phyloP scores from a whole-genome alignment of 169 alveolate genomes.

The Condylostoma magnum region DNA sequence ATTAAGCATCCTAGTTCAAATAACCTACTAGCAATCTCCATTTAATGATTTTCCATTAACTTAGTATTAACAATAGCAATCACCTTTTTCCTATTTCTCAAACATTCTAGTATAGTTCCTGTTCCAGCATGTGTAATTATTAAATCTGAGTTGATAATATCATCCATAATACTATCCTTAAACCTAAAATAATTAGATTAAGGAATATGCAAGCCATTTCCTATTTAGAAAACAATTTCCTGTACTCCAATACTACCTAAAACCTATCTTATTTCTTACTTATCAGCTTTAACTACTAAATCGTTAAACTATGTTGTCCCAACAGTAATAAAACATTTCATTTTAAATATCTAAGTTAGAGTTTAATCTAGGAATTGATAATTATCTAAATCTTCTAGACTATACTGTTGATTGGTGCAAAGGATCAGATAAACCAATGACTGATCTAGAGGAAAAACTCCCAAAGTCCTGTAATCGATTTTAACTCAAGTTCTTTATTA shows the following conservation, averaged over 20 bases:
- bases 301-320: slow-evolving; percentile 75
- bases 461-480: no score
- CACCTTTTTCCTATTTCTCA: slow-evolving; percentile 67
- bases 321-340: slow-evolving; percentile 62
- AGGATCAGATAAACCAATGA: no score
- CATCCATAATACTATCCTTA: slow-evolving; percentile 48
- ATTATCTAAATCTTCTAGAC: no score
- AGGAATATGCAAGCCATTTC: slow-evolving; percentile 50
- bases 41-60: slow-evolving; percentile 78
- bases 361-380: no score
- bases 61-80: slow-evolving; percentile 74
- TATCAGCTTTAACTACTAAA: slow-evolving; percentile 56
- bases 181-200: slow-evolving; percentile 37
- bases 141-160: slow-evolving; percentile 56
- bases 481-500: no score
- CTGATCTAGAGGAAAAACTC: no score
- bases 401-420: no score
- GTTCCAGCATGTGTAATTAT: slow-evolving; percentile 85
- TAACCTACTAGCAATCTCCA: slow-evolving; percentile 57
- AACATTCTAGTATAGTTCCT: slow-evolving; percentile 79
- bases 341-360: no score
- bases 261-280: slow-evolving; percentile 32
- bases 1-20: background rate
- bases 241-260: slow-evolving; percentile 30
- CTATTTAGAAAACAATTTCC: slow-evolving; percentile 46